Base-by-base conservation (phyloP, 1,284 basidiomycete species). In the Irpex sp. region DNA sequence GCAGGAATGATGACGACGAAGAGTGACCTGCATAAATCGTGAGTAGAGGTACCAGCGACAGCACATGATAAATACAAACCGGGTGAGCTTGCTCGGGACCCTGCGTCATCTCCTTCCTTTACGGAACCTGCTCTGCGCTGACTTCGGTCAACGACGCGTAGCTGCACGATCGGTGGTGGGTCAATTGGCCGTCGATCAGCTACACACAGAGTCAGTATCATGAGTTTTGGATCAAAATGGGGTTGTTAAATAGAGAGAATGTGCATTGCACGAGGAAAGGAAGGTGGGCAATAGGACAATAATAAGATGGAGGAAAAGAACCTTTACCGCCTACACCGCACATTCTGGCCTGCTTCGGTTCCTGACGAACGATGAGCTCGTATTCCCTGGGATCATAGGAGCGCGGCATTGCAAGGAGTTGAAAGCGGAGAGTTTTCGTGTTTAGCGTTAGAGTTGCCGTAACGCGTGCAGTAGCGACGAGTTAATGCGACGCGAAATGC, bases 141-240 rank as follows among this genome's bases (percentile, higher is more conserved):
- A 43, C 68, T 68, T 69, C 56, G 86, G 75, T 93, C 92, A 68
- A 93, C 83, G 61, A 98, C 93, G 60, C 92, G 88, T 5, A 98
- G 85, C 75, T 97, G 94, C n/a, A 98, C 88, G 74, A 98, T 96
- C 11, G 96, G 96, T 0, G 95, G 94, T 0, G 97, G 96, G 79
- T 98, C 95, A 72, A 98, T 94, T 2, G 96, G 95, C 35, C 96
- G 83, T 46, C 95, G 85, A 80, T 98, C 93, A 63, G 94, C 94
- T 94, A 75, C 5, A 43, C 43, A 46, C 13, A 55, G 5, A 55
- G 53, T 55, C 53, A 55, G 53, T 35, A 51, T 46, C 43, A 46
- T 17, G 43, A 15, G 11, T 6, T 11, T 46, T 13, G 43, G 43
- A 43, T 35, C 1, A 21, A 60, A 37, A 33, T 11, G 33, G 13